phyloP scores from a whole-genome alignment of 2,329 filamentous ascomycete species.

The Blastomyces gilchristii region DNA sequence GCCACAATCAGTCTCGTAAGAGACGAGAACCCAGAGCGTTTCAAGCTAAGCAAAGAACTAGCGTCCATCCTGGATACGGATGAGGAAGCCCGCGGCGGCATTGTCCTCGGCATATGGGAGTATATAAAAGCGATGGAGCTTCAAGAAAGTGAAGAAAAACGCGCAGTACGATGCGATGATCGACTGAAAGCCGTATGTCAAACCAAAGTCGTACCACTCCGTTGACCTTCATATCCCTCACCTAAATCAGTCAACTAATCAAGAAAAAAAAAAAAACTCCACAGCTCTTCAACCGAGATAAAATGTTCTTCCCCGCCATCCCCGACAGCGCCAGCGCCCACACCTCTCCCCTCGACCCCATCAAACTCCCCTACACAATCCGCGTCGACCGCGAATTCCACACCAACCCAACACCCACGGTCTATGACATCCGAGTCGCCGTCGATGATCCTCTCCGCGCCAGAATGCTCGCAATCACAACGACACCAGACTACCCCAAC shows the following conservation, averaged over 20 bases:
- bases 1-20: slow-evolving; percentile 77
- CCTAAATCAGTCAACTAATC: slow-evolving; percentile 6
- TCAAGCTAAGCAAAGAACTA: slow-evolving; percentile 64
- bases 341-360: slow-evolving; percentile 66
- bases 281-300: slow-evolving; percentile 63
- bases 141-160: slow-evolving; percentile 90
- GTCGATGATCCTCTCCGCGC: slow-evolving; percentile 72
- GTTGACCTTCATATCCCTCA: not conserved
- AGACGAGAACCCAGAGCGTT: slow-evolving; percentile 79
- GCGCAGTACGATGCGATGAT: slow-evolving; percentile 83
- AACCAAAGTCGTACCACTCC: not conserved
- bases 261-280: not conserved
- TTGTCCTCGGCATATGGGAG: slow-evolving; percentile 88
- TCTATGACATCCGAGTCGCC: slow-evolving; percentile 81
- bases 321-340: slow-evolving; percentile 70
- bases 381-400: slow-evolving; percentile 80
- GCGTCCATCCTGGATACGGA: slow-evolving; percentile 76
- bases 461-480: slow-evolving; percentile 54
- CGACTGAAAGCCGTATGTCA: slow-evolving; percentile 59
- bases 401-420: slow-evolving; percentile 61
- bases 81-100: slow-evolving; percentile 77
- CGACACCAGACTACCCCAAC: slow-evolving; percentile 58
- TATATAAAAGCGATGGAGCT: slow-evolving; percentile 79
- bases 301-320: slow-evolving; percentile 76
- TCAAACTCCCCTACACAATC: slow-evolving; percentile 84